phyloP scores from a whole-genome alignment of 208 protist species.

The Balamuthia mandrillaris region DNA sequence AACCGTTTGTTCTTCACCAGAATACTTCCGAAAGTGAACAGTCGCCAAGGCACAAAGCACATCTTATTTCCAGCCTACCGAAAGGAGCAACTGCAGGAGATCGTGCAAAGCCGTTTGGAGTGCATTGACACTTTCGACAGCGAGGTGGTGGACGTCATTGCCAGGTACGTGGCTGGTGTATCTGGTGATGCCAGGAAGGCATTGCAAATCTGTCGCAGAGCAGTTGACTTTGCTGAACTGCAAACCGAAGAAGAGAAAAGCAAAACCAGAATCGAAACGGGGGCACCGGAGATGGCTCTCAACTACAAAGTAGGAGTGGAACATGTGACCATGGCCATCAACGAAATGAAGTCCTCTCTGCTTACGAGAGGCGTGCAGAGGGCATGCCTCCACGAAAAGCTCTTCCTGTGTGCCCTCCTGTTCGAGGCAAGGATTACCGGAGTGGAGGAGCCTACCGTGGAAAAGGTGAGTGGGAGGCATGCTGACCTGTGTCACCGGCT shows the following conservation, averaged over 20 bases:
- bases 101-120: conserved; percentile 51
- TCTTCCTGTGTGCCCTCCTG: conserved; percentile 24
- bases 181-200: conserved; percentile 67
- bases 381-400: not conserved
- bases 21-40: not conserved
- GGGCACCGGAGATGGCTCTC: too few species aligned
- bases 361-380: not conserved
- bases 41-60: conserved; percentile 34
- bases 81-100: conserved; percentile 43
- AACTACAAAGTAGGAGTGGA: not conserved
- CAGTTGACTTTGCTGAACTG: conserved; percentile 39
- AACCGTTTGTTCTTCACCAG: not conserved
- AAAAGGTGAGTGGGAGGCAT: too few species aligned
- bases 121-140: conserved; percentile 58
- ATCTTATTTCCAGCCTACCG: conserved; percentile 55
- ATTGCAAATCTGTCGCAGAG: conserved; percentile 64
- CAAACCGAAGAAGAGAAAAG: not conserved
- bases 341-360: conserved; percentile 22
- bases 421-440: too few species aligned
- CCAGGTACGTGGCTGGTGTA: conserved; percentile 56
- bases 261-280: too few species aligned
- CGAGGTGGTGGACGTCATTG: conserved; percentile 9
- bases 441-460: too few species aligned
- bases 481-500: too few species aligned
- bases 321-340: conserved; percentile 25